phyloP scores from a whole-genome alignment of 768 basidiomycete species.

The Suillus weaverae region DNA sequence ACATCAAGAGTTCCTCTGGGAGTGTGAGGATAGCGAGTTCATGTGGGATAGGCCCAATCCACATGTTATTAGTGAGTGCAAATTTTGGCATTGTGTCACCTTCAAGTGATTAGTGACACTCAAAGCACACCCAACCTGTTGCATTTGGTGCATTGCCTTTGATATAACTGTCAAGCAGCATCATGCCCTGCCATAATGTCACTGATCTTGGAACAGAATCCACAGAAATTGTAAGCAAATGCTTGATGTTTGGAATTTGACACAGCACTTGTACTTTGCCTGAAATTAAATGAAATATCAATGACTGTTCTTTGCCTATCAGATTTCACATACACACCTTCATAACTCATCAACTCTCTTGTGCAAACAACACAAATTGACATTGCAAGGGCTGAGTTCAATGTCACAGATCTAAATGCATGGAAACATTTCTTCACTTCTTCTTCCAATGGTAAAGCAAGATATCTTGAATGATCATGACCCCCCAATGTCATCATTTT shows the following conservation, averaged over 20 bases:
- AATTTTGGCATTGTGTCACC: background rate
- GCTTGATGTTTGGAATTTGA: too few relatives aligned
- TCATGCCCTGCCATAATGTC: background rate
- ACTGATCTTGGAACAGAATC: too few relatives aligned
- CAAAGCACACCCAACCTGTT: background rate
- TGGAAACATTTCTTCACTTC: background rate
- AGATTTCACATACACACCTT: background rate
- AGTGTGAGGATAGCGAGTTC: conserved; percentile 31
- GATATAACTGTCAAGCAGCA: background rate
- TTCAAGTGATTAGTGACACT: background rate
- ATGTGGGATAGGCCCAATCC: conserved; percentile 36
- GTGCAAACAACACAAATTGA: background rate
- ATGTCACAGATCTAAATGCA: background rate
- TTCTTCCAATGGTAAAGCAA: background rate
- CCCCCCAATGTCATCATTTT: too few relatives aligned
- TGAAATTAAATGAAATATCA: too few relatives aligned
- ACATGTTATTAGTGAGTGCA: conserved; percentile 39
- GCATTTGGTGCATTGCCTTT: background rate
- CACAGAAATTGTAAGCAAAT: too few relatives aligned
- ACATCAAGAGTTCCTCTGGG: conserved; percentile 36
- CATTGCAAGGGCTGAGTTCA: background rate
- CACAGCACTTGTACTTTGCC: too few relatives aligned
- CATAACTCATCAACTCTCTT: background rate
- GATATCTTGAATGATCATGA: background rate
- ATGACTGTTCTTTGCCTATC: too few relatives aligned